phyloP scores from a whole-genome alignment of 176 grass and related monocot species.

The Cenchrus fungigraminus region DNA sequence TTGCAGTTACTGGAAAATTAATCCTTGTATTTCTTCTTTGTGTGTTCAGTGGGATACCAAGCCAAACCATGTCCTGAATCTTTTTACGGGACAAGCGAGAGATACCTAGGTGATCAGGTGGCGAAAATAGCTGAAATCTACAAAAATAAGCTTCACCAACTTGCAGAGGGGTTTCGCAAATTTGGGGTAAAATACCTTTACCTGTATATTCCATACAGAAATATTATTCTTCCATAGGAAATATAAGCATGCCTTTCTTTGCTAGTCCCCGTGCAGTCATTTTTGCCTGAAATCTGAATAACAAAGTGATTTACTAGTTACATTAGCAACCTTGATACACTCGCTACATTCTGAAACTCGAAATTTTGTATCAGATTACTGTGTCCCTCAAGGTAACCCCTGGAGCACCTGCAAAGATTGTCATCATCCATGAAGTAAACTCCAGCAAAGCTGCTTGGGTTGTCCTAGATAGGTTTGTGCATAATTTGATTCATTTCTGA shows the following conservation, averaged over 20 bases:
- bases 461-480: conserved; percentile 65
- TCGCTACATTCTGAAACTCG: conserved; percentile 29
- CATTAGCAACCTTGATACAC: background rate
- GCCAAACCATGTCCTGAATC: conserved; percentile 65
- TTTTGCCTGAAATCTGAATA: conserved; percentile 18
- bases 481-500: conserved; percentile 32
- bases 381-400: conserved; percentile 58
- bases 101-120: conserved; percentile 55
- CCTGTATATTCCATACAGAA: conserved; percentile 29
- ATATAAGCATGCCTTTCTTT: background rate
- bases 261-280: background rate
- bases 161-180: conserved; percentile 49
- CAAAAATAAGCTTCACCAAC: conserved; percentile 47
- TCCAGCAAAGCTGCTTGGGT: conserved; percentile 68
- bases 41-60: conserved; percentile 70
- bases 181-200: conserved; percentile 46
- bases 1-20: background rate
- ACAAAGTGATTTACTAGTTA: background rate
- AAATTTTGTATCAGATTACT: conserved; percentile 48
- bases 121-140: conserved; percentile 43
- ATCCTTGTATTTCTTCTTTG: background rate
- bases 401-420: conserved; percentile 62
- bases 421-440: conserved; percentile 67
- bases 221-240: background rate
- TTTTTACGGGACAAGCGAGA: conserved; percentile 32